phyloP scores from a whole-genome alignment of 371 early-diverging fungal genomes.

The Haplosporangium sp. region DNA sequence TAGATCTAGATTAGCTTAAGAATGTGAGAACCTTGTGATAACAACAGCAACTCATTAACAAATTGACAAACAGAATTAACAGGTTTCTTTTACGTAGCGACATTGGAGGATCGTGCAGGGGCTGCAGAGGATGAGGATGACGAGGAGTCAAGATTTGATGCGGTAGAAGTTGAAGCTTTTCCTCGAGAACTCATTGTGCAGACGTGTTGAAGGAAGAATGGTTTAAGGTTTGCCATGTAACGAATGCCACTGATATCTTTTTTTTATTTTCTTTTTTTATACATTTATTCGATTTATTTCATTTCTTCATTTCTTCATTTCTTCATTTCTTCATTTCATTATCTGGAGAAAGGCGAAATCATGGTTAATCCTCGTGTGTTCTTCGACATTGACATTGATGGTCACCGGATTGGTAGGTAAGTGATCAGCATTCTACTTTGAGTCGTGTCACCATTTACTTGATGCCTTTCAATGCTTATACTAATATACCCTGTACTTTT shows the following conservation, averaged over 20 bases:
- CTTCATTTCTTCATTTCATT: not conserved
- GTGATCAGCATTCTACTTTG: not conserved
- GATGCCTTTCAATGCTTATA: not conserved
- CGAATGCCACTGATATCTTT: not conserved
- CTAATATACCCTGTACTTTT: not conserved
- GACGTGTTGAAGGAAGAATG: not conserved
- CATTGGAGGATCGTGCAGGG: not conserved
- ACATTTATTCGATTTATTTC: not conserved
- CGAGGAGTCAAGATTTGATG: slow-evolving; percentile 14
- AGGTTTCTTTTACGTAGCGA: not conserved
- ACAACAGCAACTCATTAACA: too few relatives aligned
- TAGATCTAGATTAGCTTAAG: slow-evolving; percentile 18
- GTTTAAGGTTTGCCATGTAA: not conserved
- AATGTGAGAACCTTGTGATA: not conserved
- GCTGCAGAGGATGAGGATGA: slow-evolving; percentile 10
- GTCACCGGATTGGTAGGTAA: slow-evolving; percentile 54
- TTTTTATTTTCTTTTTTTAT: slow-evolving; percentile 1
- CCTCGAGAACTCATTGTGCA: not conserved
- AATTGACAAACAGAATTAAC: not conserved
- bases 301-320: not conserved
- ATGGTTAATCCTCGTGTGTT: slow-evolving; percentile 75
- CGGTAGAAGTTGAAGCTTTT: not conserved
- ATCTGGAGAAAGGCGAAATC: not conserved
- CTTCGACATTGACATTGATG: slow-evolving; percentile 78
- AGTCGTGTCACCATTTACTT: too few relatives aligned